A percentile compares a stretch with the other conserved stretches of the same genome.
Evolutionary conservation across 495 filamentous ascomycete species (phyloP).

Genomic region (Aspergillus hancockii): DNA sequence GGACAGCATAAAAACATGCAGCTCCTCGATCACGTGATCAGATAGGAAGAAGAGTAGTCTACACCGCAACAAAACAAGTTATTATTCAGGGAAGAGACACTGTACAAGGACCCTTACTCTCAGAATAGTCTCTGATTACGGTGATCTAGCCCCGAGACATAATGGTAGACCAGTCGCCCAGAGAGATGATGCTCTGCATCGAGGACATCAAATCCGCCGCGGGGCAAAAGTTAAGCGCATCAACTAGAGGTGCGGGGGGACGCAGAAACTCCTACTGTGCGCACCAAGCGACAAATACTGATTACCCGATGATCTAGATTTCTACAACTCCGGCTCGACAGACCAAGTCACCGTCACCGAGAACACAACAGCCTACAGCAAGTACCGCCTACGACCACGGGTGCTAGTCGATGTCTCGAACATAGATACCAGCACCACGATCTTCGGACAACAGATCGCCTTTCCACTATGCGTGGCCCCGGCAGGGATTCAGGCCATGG

Average conservation of each 20-base stretch:
- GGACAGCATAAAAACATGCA: not conserved
- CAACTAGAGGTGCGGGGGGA: not conserved
- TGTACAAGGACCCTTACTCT: not conserved
- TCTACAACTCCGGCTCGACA: constrained; percentile 14
- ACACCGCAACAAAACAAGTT: not conserved
- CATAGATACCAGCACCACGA: constrained; percentile 40
- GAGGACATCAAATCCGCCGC: constrained; percentile 11
- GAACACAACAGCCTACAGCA: constrained; percentile 10
- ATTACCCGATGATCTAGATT: constrained; percentile 4
- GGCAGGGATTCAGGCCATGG: constrained; percentile 63
- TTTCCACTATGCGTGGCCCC: constrained; percentile 54
- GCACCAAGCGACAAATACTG: not conserved
- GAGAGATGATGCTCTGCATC: constrained; percentile 15
- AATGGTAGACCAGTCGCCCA: not conserved
- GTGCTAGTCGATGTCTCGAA: constrained; percentile 42
- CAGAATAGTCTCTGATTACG: not conserved
- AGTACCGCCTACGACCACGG: constrained; percentile 11
- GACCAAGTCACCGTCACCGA: constrained; percentile 13
- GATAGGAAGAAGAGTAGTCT: not conserved
- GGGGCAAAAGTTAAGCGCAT: not conserved
- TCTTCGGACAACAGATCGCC: constrained; percentile 40
- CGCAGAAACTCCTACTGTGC: not conserved
- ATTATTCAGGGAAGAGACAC: not conserved
- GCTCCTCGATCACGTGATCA: not conserved
- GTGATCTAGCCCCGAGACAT: not conserved